These are phyloP conservation scores for Pinus taeda DNA, from an alignment of 75 land plant species.

Conservation along the genomic window DNA sequence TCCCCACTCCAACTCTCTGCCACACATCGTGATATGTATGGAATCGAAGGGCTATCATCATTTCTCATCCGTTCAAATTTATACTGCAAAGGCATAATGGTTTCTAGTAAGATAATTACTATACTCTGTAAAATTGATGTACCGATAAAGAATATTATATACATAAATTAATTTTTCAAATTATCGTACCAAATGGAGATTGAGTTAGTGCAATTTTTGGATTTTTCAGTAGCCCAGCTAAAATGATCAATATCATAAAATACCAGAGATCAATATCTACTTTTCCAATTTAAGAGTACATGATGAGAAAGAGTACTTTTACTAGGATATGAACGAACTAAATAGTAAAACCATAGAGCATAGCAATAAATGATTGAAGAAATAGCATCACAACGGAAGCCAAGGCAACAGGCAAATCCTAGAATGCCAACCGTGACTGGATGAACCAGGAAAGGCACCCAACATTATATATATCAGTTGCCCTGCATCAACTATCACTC, in stretches of 20 bases:
- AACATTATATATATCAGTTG: slow-evolving; percentile 26
- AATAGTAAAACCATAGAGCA: background rate
- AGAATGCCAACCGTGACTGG: too few species aligned
- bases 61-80: slow-evolving; percentile 13
- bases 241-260: background rate
- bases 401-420: slow-evolving; percentile 13
- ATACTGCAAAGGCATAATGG: slow-evolving; percentile 7
- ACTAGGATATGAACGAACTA: background rate
- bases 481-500: slow-evolving; percentile 11
- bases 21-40: too few species aligned
- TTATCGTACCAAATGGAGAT: slow-evolving; percentile 9
- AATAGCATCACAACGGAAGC: slow-evolving; percentile 25
- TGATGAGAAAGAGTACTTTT: background rate
- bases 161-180: too few species aligned
- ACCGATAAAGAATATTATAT: too few species aligned
- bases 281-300: background rate
- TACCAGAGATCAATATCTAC: slow-evolving; percentile 18
- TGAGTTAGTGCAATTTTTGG: background rate
- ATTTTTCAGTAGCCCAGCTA: background rate
- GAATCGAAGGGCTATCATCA: slow-evolving; percentile 44
- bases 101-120: too few species aligned
- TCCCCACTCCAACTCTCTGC: too few species aligned
- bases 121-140: too few species aligned
- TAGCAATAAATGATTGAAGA: too few species aligned
- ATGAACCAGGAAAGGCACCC: too few species aligned